Evolutionary conservation across 805 yeast genomes (phyloP).

Genomic region (Zygoascus tannicola): DNA sequence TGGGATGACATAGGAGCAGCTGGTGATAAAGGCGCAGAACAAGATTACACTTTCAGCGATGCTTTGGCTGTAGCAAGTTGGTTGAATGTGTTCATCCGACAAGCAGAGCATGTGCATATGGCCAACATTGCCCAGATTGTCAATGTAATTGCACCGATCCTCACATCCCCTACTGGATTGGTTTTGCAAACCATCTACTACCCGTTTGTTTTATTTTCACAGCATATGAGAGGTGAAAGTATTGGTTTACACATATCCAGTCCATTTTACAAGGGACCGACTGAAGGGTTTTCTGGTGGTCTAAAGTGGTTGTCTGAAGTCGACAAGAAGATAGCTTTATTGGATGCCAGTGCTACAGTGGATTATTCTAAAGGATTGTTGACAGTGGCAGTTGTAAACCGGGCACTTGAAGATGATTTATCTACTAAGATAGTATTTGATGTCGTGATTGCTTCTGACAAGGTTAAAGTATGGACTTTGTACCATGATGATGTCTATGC

Average conservation of each 20-base stretch:
- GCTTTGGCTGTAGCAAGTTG: conserved; percentile 30
- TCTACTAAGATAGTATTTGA: conserved; percentile 19
- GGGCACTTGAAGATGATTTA: conserved; percentile 22
- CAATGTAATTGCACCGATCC: conserved; percentile 32
- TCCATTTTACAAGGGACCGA: conserved; percentile 24
- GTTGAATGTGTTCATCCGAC: conserved; percentile 30
- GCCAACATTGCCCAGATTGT: conserved; percentile 30
- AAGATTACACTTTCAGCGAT: conserved; percentile 26
- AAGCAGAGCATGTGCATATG: conserved; percentile 27
- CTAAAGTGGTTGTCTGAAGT: conserved; percentile 21
- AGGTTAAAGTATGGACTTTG: conserved; percentile 18
- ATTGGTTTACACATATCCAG: conserved; percentile 26
- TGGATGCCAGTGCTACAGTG: conserved; percentile 24
- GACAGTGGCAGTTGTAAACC: conserved; percentile 26
- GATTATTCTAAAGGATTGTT: conserved; percentile 18
- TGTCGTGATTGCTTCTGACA: conserved; percentile 10
- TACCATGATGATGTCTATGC: conserved; percentile 28
- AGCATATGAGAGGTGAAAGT: conserved; percentile 28
- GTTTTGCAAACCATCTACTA: conserved; percentile 28
- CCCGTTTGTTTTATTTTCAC: conserved; percentile 25
- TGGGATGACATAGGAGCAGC: conserved; percentile 31
- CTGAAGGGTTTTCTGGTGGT: conserved; percentile 19
- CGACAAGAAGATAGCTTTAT: conserved; percentile 19
- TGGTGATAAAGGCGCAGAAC: conserved; percentile 27
- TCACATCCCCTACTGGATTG: conserved; percentile 23